Conservation (phyloP, 2,329 filamentous ascomycete species). For the Colletotrichum sp. region DNA sequence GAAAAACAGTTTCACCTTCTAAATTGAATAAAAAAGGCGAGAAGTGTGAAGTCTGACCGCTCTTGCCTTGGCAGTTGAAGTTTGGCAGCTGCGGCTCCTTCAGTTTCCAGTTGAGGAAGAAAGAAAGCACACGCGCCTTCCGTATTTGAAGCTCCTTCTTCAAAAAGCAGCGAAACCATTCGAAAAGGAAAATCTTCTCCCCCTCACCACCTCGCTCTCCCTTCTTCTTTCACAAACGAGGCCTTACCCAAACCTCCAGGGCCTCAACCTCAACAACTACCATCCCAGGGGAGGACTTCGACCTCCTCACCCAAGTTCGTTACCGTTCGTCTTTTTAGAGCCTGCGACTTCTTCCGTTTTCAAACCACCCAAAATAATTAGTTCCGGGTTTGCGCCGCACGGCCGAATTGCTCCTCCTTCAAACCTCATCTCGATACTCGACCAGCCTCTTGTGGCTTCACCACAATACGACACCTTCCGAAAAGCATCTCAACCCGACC, state of each 20-base stretch:
- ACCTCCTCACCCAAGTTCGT: background rate
- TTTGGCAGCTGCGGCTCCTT: background rate
- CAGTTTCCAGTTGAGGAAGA: background rate
- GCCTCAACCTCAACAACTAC: background rate
- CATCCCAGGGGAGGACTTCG: background rate
- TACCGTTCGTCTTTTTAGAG: background rate
- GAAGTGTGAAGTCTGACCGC: background rate
- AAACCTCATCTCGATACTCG: background rate
- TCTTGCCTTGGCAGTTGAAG: background rate
- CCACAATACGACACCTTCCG: background rate
- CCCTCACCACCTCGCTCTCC: background rate
- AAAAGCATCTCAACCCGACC: background rate
- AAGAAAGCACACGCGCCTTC: background rate
- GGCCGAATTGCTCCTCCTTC: background rate
- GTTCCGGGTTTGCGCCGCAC: background rate
- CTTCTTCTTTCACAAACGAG: background rate
- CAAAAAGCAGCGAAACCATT: background rate
- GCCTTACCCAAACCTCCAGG: background rate
- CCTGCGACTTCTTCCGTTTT: background rate
- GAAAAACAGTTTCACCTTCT: background rate
- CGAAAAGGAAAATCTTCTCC: background rate
- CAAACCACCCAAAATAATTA: background rate
- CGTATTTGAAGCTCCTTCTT: background rate
- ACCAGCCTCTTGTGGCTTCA: background rate
- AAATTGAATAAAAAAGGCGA: background rate